A percentile compares a stretch with the other conserved stretches of the same genome.
Evolutionary conservation across 2,329 filamentous ascomycete species (phyloP).

Genomic region (Niveomyces coronatus): DNA sequence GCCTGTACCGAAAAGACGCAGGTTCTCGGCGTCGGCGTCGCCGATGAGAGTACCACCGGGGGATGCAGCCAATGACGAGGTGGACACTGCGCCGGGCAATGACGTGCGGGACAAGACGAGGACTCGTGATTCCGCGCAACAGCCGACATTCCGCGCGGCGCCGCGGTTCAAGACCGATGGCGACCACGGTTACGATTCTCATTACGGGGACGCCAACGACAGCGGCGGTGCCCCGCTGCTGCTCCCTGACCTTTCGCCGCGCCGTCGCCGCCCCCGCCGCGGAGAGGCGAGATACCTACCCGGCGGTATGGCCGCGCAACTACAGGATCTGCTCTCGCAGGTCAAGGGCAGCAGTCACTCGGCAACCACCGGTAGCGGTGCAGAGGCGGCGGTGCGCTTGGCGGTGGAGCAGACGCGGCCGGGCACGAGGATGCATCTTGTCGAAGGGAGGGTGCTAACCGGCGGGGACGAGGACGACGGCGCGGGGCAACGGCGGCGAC

Average conservation of each 20-base stretch:
- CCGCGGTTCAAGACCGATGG: conserved; percentile 28
- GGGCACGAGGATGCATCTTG: conserved; percentile 26
- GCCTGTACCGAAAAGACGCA: conserved; percentile 17
- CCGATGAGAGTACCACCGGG: background rate
- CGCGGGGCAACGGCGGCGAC: conserved; percentile 2
- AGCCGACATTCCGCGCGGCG: conserved; percentile 28
- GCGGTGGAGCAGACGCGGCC: conserved; percentile 20
- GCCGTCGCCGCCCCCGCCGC: conserved; percentile 25
- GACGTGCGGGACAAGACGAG: conserved; percentile 11
- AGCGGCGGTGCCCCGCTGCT: background rate
- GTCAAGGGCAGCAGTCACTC: conserved; percentile 20
- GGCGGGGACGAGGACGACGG: background rate
- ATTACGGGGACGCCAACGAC: conserved; percentile 10
- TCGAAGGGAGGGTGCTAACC: conserved; percentile 12
- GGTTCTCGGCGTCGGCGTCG: conserved; percentile 1
- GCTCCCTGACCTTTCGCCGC: conserved; percentile 14
- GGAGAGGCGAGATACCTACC: conserved; percentile 24
- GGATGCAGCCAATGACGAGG: conserved; percentile 3
- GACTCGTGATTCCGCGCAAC: conserved; percentile 14
- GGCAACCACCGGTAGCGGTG: background rate
- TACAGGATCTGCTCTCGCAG: conserved; percentile 32
- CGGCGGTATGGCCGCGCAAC: conserved; percentile 27
- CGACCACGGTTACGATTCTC: conserved; percentile 10
- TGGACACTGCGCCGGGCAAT: conserved; percentile 11
- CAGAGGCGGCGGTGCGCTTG: conserved; percentile 14